A percentile compares a stretch with the other conserved stretches of the same genome.
These are phyloP conservation scores for Agrocybe pediades DNA, from an alignment of 768 basidiomycete genomes.

Conservation along the genomic window DNA sequence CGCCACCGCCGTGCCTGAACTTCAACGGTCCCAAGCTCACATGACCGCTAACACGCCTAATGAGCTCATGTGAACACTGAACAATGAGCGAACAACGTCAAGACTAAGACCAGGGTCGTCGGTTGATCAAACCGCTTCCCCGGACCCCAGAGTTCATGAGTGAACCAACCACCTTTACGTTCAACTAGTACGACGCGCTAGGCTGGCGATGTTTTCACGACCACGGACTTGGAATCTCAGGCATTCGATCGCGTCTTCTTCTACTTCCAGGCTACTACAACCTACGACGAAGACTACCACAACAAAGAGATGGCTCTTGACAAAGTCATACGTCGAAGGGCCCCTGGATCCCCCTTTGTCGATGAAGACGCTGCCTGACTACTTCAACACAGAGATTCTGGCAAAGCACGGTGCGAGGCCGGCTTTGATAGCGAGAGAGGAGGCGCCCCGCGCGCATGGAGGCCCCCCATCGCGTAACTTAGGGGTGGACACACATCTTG, in stretches of 20 bases:
- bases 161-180: background rate
- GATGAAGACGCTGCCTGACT: constrained; percentile 57
- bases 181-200: background rate
- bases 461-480: constrained; percentile 60
- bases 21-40: no score
- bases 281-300: background rate
- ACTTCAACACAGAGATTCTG: constrained; percentile 61
- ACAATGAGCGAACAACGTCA: background rate
- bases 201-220: background rate
- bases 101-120: no score
- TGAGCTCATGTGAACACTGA: constrained; percentile 3
- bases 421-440: constrained; percentile 67
- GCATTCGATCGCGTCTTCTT: background rate
- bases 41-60: constrained; percentile 3
- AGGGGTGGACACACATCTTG: constrained; percentile 49
- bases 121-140: no score
- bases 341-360: constrained; percentile 57
- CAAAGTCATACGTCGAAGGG: constrained; percentile 59
- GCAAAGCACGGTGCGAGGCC: constrained; percentile 47
- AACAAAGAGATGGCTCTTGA: constrained; percentile 28
- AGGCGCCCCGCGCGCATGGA: constrained; percentile 57
- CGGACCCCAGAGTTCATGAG: background rate
- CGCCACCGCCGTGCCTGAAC: no score
- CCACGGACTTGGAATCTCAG: background rate
- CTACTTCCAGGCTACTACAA: background rate